Conservation (phyloP, 2,329 filamentous ascomycete species). For the Phialophora expanda region DNA sequence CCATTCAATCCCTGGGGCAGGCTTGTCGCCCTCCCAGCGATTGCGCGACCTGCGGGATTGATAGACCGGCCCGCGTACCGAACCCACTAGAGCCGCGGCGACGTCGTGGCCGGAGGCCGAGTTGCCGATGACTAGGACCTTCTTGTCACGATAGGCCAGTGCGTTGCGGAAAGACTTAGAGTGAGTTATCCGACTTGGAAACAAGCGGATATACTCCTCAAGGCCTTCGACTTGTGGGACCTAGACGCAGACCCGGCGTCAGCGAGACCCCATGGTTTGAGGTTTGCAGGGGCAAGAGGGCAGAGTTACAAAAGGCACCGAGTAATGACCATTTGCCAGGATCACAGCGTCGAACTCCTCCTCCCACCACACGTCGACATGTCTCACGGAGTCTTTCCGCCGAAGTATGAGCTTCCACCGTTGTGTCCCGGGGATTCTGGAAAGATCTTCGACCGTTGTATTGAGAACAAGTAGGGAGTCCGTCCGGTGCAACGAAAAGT, state of each 20-base stretch:
- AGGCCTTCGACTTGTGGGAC: conserved; percentile 56
- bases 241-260: conserved; percentile 40
- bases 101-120: conserved; percentile 70
- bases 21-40: conserved; percentile 58
- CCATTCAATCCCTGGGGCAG: conserved; percentile 58
- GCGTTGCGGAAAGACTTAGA: conserved; percentile 56
- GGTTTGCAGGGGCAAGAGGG: not conserved
- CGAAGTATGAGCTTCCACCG: conserved; percentile 63
- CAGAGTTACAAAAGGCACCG: conserved; percentile 59
- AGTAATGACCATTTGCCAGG: conserved; percentile 66
- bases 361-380: conserved; percentile 65
- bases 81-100: conserved; percentile 57
- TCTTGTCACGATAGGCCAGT: conserved; percentile 49
- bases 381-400: conserved; percentile 42
- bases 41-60: conserved; percentile 58
- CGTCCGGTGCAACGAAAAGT: conserved; percentile 58
- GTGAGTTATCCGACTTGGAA: conserved; percentile 51
- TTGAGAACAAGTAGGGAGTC: conserved; percentile 55
- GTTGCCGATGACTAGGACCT: conserved; percentile 66
- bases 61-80: conserved; percentile 51
- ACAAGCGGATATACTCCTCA: conserved; percentile 47
- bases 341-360: conserved; percentile 68
- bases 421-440: conserved; percentile 58
- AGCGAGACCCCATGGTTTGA: not conserved
- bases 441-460: conserved; percentile 66